Evolutionary conservation across 352 stramenopile species (phyloP), one percentile per base, ranked within the genome.

Genomic region (Phytophthora tentaculata): DNA sequence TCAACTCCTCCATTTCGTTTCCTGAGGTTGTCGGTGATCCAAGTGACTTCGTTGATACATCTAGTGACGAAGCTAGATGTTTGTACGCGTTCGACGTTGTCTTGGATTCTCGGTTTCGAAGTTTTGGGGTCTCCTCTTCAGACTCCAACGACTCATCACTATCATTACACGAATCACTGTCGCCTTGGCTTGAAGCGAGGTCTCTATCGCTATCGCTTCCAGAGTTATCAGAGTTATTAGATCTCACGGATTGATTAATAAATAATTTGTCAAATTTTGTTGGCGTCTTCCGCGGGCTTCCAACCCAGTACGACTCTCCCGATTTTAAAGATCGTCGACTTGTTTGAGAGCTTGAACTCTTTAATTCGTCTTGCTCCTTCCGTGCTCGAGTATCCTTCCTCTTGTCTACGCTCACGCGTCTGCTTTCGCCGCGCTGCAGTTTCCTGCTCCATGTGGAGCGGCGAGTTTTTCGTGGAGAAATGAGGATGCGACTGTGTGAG

Each of bases 1-100:
- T 94, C 13, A 94, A 65, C 20, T 91, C 71, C 44, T 88, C 76
- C 74, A 94, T 83, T 58, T 90, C 84, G 22, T 88, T 71, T 19
- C 73, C 82, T 3, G 79, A 64, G 10, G 75, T 80, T 13, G 67
- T 68, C 13, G 77, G 64, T 29, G 79, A 53, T 10, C 62, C 69
- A 17, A 76, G 64, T 0, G 73, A 74, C 57, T 45, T 53, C 48
- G 65, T n/a, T n/a, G n/a, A n/a, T n/a, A n/a, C n/a, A n/a, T n/a
- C 51, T 13, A 67, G 57, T 22, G 56, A 52, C 1, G 37, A 43
- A 13, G 55, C 35, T 24, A 26, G 19, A 12, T 68, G 43, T 6
- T 53, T 44, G 23, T 57, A 67, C 10, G 52, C 20, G 2, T 24
- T 55, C 16, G 63, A 48, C 2, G 41, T 8, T 56, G 59, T 62